A percentile compares a stretch with the other conserved stretches of the same genome.
phyloP scores from a whole-genome alignment of 768 basidiomycete genomes.

The Daedaleopsis sinensis region DNA sequence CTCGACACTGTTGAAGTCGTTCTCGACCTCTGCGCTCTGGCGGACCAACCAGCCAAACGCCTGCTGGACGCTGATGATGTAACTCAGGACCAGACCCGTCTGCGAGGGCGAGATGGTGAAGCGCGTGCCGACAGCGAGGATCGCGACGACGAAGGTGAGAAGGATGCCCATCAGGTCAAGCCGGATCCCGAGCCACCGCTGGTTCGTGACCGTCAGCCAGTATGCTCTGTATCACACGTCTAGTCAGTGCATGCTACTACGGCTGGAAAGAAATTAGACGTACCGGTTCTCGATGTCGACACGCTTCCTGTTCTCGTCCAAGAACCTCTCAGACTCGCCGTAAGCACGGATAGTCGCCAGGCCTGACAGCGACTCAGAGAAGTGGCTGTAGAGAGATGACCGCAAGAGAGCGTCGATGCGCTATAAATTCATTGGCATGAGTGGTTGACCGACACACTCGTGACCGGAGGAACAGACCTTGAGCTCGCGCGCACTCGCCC shows the following conservation, averaged over 20 bases:
- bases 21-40: slow-evolving; percentile 85
- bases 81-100: slow-evolving; percentile 77
- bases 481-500: slow-evolving; percentile 82
- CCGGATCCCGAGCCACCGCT: slow-evolving; percentile 89
- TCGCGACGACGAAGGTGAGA: slow-evolving; percentile 75
- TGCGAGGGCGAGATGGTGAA: slow-evolving; percentile 79
- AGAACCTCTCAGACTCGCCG: slow-evolving; percentile 76
- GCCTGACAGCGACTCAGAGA: slow-evolving; percentile 88
- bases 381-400: slow-evolving; percentile 87
- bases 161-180: slow-evolving; percentile 82
- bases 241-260: neutral
- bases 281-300: slow-evolving; percentile 85
- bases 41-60: slow-evolving; percentile 76
- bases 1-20: slow-evolving; percentile 92
- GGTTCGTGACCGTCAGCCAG: slow-evolving; percentile 84
- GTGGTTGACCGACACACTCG: neutral
- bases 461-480: slow-evolving; percentile 45
- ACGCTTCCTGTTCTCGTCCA: slow-evolving; percentile 69
- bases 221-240: slow-evolving; percentile 59
- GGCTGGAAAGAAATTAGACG: neutral
- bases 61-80: slow-evolving; percentile 80
- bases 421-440: neutral
- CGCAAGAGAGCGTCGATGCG: slow-evolving; percentile 79
- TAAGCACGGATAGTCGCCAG: slow-evolving; percentile 89
- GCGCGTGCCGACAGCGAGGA: slow-evolving; percentile 76